phyloP scores from a whole-genome alignment of 2,329 filamentous ascomycete genomes.

The Elsinoe arachidis region DNA sequence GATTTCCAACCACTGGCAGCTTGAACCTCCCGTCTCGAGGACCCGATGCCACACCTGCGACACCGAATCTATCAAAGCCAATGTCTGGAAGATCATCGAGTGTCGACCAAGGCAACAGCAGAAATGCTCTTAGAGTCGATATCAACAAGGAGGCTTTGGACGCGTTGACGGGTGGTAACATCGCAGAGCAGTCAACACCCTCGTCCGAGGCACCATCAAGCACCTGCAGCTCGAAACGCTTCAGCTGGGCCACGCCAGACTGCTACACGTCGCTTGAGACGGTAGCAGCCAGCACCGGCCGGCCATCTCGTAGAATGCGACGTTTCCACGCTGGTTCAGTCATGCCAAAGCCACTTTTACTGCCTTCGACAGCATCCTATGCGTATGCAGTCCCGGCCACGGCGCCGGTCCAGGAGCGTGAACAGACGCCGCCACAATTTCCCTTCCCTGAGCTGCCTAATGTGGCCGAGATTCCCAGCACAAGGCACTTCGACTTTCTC shows the following conservation, averaged over 20 bases:
- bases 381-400: constrained; percentile 21
- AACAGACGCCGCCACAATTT: constrained; percentile 17
- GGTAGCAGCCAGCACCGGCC: constrained; percentile 8
- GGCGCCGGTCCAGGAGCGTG: constrained; percentile 22
- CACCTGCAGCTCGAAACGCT: constrained; percentile 8
- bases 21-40: constrained; percentile 14
- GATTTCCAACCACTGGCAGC: constrained; percentile 27
- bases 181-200: not conserved
- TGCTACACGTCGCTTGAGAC: constrained; percentile 10
- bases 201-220: not conserved
- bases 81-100: constrained; percentile 3
- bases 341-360: constrained; percentile 27
- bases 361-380: constrained; percentile 26
- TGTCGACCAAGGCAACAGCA: constrained; percentile 1
- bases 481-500: constrained; percentile 10
- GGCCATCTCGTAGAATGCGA: constrained; percentile 25
- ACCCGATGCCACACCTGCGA: constrained; percentile 2
- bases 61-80: constrained; percentile 6
- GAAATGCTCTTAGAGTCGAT: not conserved
- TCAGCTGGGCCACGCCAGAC: constrained; percentile 12
- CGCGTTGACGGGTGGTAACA: not conserved
- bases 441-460: constrained; percentile 15
- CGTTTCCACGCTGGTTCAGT: constrained; percentile 28
- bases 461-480: constrained; percentile 4
- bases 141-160: constrained; percentile 10